Evolutionary conservation across 768 basidiomycete species (phyloP).

Genomic region (Tubosaeta brunneosetosa): DNA sequence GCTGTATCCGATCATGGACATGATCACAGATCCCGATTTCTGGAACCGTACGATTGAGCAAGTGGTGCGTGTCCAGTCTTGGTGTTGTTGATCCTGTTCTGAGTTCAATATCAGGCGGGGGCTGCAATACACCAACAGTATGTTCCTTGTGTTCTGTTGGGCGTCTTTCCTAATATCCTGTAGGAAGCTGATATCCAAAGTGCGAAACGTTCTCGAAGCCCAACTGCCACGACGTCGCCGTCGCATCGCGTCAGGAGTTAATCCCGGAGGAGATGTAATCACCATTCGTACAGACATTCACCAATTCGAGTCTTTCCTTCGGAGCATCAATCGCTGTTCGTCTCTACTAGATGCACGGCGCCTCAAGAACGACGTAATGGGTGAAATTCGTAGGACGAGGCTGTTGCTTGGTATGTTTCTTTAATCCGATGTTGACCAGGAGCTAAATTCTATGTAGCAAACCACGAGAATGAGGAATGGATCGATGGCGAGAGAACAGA

Average conservation of each 20-base stretch:
- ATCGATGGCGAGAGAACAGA: slow-evolving; percentile 83
- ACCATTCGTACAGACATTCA: slow-evolving; percentile 76
- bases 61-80: slow-evolving; percentile 55
- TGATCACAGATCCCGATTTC: slow-evolving; percentile 93
- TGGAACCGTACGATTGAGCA: slow-evolving; percentile 94
- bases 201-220: slow-evolving; percentile 77
- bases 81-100: slow-evolving; percentile 5
- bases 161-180: slow-evolving; percentile 4
- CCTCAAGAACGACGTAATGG: slow-evolving; percentile 85
- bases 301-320: slow-evolving; percentile 88
- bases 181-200: slow-evolving; percentile 83
- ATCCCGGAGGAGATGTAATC: slow-evolving; percentile 59
- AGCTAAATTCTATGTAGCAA: slow-evolving; percentile 42
- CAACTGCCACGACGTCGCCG: slow-evolving; percentile 59
- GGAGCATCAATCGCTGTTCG: slow-evolving; percentile 75
- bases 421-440: neutral
- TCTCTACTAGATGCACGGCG: slow-evolving; percentile 86
- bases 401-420: slow-evolving; percentile 55
- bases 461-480: slow-evolving; percentile 85
- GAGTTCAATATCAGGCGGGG: slow-evolving; percentile 43
- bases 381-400: slow-evolving; percentile 85
- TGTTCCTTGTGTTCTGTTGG: slow-evolving; percentile 7
- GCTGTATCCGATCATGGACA: slow-evolving; percentile 84
- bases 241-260: slow-evolving; percentile 37
- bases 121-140: slow-evolving; percentile 68